Base-by-base conservation (phyloP, 345 rosid genomes). In the Syzygium aromaticum region DNA sequence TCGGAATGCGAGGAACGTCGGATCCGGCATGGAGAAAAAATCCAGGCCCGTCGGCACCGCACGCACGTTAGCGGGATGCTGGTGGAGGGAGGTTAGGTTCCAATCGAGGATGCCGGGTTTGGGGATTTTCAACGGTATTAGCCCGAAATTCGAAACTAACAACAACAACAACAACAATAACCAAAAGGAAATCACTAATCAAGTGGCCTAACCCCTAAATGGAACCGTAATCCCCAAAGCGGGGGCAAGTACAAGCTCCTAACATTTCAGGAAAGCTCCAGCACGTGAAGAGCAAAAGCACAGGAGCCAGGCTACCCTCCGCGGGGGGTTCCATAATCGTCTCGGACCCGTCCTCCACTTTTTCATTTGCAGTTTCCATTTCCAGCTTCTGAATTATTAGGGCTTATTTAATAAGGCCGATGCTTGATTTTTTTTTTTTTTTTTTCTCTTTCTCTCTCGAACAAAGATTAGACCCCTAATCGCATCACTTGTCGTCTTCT, bases 1-100 rank as follows among this genome's bases (percentile, higher is more conserved):
- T 14, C 30, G 3, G 12, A 16, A 30, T 1, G 11, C 0, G 3
- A 30, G 78, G 16, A 15, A 30, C 1, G 78, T 0, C 3, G 10
- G 11, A 21, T 8, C 11, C 9, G 59, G 1, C 59, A 7, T 8
- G 7, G 59, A 1, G 7, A 27, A 1, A 21, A 8, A 21, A 54
- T 54, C 46, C 46, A 6, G 6, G 46, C 46, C 46, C 46, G 46
- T 43, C 46, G 46, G 7, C 46, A 6, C 46, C 46, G 59, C 27
- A 3, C 2, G 27, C 59, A 22, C 6, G 22, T 33, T 33, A 30
- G 33, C 3, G 43, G 7, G 78, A 67, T 30, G 43, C 10, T 2
- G 33, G 5, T 3, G 1, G 23, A 30, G 12, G 78, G 78, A 30
- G 12, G 43, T 43, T 30, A 0, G 8, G n/a, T n/a, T n/a, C n/a